Conservation (phyloP, 2,329 filamentous ascomycete genomes). For the Diaporthe citrichinensis region DNA sequence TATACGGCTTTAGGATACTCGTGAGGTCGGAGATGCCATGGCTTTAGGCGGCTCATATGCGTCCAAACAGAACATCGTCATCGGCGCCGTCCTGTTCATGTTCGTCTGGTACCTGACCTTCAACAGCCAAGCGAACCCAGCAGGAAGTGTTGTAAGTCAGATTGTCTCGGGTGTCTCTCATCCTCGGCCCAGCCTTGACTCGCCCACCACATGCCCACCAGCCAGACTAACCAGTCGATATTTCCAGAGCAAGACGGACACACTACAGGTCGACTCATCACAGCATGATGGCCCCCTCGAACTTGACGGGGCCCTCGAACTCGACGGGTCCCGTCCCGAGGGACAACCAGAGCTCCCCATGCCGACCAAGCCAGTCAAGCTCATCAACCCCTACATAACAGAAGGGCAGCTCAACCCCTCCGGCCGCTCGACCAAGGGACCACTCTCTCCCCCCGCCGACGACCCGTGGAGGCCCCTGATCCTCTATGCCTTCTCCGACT, state of each 20-base stretch:
- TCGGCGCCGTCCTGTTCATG: conserved; percentile 36
- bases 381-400: conserved; percentile 40
- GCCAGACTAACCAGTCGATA: neutral
- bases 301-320: conserved; percentile 18
- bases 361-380: conserved; percentile 25
- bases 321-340: conserved; percentile 10
- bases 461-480: conserved; percentile 48
- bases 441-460: conserved; percentile 41
- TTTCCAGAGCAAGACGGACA: neutral
- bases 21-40: conserved; percentile 37
- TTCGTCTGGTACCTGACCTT: conserved; percentile 37
- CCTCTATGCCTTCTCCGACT: conserved; percentile 55
- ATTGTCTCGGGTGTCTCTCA: conserved; percentile 16
- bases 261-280: conserved; percentile 25
- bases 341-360: conserved; percentile 2
- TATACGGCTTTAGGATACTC: neutral
- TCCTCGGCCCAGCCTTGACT: neutral
- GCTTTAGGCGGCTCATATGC: conserved; percentile 38
- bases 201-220: neutral
- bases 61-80: conserved; percentile 41
- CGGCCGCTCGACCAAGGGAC: conserved; percentile 37
- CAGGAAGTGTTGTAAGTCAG: conserved; percentile 33
- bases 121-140: conserved; percentile 26
- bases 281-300: conserved; percentile 26
- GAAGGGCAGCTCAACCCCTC: conserved; percentile 41